Percentiles rank a stretch among this genome's conserved stretches.
These are phyloP conservation scores for Fusarium mexicanum DNA, from an alignment of 2,329 filamentous ascomycete species.

Conservation along the genomic window DNA sequence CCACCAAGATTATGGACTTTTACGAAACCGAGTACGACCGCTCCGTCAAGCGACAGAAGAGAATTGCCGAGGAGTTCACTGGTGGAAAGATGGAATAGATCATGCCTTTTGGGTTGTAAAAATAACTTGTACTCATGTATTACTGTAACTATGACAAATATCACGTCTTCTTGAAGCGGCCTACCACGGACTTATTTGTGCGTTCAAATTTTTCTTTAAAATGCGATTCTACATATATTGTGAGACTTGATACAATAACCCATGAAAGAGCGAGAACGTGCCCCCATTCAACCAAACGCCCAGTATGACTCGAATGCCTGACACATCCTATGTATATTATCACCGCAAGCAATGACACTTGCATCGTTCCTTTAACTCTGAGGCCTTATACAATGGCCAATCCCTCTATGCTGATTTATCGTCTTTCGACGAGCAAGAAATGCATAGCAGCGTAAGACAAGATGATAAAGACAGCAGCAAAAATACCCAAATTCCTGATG, in stretches of 20 bases:
- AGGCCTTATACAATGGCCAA: not conserved
- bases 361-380: constrained; percentile 2
- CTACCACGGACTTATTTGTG: not conserved
- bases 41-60: constrained; percentile 63
- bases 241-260: constrained; percentile 5
- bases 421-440: constrained; percentile 87
- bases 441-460: constrained; percentile 95
- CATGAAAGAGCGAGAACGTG: not conserved
- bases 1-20: constrained; percentile 50
- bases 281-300: constrained; percentile 29
- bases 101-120: constrained; percentile 35
- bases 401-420: constrained; percentile 47
- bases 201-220: not conserved
- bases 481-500: constrained; percentile 81
- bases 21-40: constrained; percentile 53
- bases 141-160: constrained; percentile 30
- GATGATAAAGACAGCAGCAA: constrained; percentile 84
- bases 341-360: not conserved
- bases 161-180: constrained; percentile 17
- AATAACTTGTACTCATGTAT: constrained; percentile 42
- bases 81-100: constrained; percentile 64
- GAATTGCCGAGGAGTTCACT: constrained; percentile 67
- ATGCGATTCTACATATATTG: constrained; percentile 1
- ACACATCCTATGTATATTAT: constrained; percentile 5
- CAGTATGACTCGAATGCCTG: constrained; percentile 4